Conservation (phyloP, 192 early-diverging fungal species). For the Umbelopsis isabellina region DNA sequence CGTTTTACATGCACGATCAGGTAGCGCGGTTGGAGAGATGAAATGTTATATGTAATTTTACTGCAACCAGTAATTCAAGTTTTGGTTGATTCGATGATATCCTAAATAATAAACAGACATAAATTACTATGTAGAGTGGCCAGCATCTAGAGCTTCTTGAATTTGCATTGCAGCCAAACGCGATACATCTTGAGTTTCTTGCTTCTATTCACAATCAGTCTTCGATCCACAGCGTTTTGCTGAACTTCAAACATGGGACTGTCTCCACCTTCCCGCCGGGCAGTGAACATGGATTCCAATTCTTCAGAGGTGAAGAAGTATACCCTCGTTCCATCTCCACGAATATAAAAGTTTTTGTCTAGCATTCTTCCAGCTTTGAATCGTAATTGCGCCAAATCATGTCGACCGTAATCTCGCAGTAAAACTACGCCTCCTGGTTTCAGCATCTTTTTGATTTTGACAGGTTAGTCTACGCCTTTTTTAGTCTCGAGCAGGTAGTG, state of each 20-base stretch:
- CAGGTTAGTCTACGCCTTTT: neutral
- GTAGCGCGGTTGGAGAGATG: too few relatives aligned
- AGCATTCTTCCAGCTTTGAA: slow-evolving; percentile 92
- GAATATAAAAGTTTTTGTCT: slow-evolving; percentile 94
- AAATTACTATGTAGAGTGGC: neutral
- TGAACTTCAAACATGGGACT: slow-evolving; percentile 63
- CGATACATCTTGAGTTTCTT: slow-evolving; percentile 97
- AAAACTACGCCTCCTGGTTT: slow-evolving; percentile 91
- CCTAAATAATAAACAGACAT: slow-evolving; percentile 10
- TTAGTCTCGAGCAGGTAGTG: neutral
- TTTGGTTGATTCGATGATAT: slow-evolving; percentile 16
- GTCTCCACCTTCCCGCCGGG: slow-evolving; percentile 41
- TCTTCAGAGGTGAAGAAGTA: slow-evolving; percentile 86
- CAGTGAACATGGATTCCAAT: slow-evolving; percentile 42
- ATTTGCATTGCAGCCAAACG: slow-evolving; percentile 97
- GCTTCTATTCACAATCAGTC: slow-evolving; percentile 91
- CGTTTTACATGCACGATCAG: too few relatives aligned
- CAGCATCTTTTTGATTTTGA: slow-evolving; percentile 49
- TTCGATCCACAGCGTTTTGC: slow-evolving; percentile 91
- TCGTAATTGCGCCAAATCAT: slow-evolving; percentile 96
- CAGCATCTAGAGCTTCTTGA: slow-evolving; percentile 60
- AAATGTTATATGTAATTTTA: slow-evolving; percentile 14
- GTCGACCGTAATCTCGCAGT: slow-evolving; percentile 96
- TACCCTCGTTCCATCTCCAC: slow-evolving; percentile 94
- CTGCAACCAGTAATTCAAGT: neutral